Base-by-base conservation (phyloP, 2,329 filamentous ascomycete species). In the Trichoderma sp. region DNA sequence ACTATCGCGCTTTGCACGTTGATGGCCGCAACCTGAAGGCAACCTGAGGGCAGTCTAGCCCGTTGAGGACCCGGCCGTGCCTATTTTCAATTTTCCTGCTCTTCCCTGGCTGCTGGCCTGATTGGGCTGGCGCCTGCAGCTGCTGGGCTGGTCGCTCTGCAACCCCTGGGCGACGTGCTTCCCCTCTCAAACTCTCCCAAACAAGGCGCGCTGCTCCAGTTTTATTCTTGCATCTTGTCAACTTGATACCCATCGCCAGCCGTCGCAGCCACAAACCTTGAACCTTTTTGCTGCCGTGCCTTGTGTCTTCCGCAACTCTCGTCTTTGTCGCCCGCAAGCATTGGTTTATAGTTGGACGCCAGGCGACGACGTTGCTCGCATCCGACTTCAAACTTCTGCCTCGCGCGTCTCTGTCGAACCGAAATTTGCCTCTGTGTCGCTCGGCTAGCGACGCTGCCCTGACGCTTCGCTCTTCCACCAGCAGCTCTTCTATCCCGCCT, bases 201-300 rank as follows among this genome's bases (percentile, higher is more conserved):
- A 66, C 60, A 67, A 66, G 61, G 36, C 61, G 51, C 62, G 53
- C 69, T 60, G 51, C 63, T 71, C 61, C 70, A 71, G 60, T 64
- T 64, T 67, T 70, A 70, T 53, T 69, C 26, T 24, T 60, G 30
- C 58, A 32, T 60, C 56, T 32, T 28, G 47, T 21, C 47, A 34
- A 56, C 68, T 57, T 32, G 60, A 53, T 64, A 57, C 65, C 43
- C 71, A 72, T 67, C 58, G 63, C 70, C 64, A 61, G 63, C 61
- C 69, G 57, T 57, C 68, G 68, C 68, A 63, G 68, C 68, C 68
- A 70, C 68, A 70, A 70, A 63, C 57, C 39, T 58, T 51, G 30
- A 30, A 30, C 30, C 34, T 62, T 43, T 36, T 62, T 62, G 57
- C 67, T 70, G 67, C 57, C 43, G 21, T 62, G 39, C 67, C 53